Evolutionary conservation across 371 early-diverging fungal species (phyloP), one percentile per base, ranked within the genome.

Genomic region (Mortierella sp.): DNA sequence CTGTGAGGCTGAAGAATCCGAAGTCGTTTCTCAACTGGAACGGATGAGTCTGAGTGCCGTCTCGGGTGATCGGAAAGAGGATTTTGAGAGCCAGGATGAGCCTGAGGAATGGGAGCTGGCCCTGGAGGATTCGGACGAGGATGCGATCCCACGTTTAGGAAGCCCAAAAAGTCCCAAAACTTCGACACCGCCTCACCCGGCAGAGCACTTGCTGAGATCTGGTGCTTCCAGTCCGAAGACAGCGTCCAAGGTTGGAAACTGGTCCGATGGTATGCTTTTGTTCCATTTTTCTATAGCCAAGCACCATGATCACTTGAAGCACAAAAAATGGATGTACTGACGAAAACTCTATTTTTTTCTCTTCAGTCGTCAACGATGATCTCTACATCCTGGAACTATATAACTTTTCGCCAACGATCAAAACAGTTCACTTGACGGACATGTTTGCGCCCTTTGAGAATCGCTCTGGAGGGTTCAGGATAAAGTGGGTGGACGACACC

Each of bases 401-500:
- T 55, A 82, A 80, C 64, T 85, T 87, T 52, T 83, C 87, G 23
- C 67, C 85, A 34, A 70, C 83, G 6, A 83, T 85, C 60, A 84
- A 85, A 64, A 85, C 87, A 8, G 79, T 82, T 55, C 83, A 87
- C 56, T 63, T 87, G 49, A 85, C 83, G 51, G 85, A 87, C 50
- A 85, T 87, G 63, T 87, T 87, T 65, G 72, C 83, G 44, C 61
- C 79, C 24, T 87, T 78, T 42, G 87, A 85, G 70, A 78, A 72
- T 42, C 80, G 81, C 57, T 85, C 87, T 48, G 91, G 91, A 39
- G 91, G 91, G 5, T 91, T 90, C 73, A 83, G 89, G 70, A 88
- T 91, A 58, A 91, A 91, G 64, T 91, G 91, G 91, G 71, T 91
- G 37, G 83, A 85, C 54, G 90, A 91, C 60, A 89, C 89, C n/a